Evolutionary conservation across 2,329 filamentous ascomycete genomes (phyloP).

Genomic region (Fusarium sp.): DNA sequence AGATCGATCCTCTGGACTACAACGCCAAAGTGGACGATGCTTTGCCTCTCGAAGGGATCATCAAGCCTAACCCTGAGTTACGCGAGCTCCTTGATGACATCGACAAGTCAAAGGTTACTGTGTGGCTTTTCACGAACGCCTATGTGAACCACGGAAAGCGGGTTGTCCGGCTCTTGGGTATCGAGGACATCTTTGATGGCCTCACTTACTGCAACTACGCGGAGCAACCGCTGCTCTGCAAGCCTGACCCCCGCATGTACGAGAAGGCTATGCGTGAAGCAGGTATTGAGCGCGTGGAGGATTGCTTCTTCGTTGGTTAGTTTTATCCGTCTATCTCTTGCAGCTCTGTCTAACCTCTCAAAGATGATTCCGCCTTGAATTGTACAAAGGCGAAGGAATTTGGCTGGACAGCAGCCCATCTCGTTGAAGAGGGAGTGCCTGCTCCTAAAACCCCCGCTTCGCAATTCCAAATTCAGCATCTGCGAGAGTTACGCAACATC

Average conservation of each 20-base stretch:
- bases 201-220: constrained; percentile 95
- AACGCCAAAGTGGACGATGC: constrained; percentile 96
- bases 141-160: constrained; percentile 88
- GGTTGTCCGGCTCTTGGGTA: constrained; percentile 81
- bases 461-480: constrained; percentile 77
- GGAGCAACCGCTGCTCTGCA: constrained; percentile 80
- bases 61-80: constrained; percentile 81
- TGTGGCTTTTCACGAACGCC: constrained; percentile 97
- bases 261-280: constrained; percentile 90
- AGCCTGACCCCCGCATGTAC: constrained; percentile 86
- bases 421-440: constrained; percentile 80
- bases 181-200: constrained; percentile 93
- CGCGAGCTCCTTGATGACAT: constrained; percentile 83
- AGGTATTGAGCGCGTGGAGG: constrained; percentile 70
- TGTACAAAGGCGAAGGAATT: constrained; percentile 79
- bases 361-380: constrained; percentile 89
- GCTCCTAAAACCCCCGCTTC: constrained; percentile 73
- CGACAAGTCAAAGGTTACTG: constrained; percentile 82
- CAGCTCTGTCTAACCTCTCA: not conserved
- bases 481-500: constrained; percentile 78
- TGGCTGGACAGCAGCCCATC: constrained; percentile 88
- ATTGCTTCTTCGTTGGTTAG: constrained; percentile 94
- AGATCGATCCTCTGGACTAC: constrained; percentile 95
- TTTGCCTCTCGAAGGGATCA: constrained; percentile 84
- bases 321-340: constrained; percentile 18